Evolutionary conservation across 352 stramenopile genomes (phyloP).

Genomic region (Phytophthora pisi): DNA sequence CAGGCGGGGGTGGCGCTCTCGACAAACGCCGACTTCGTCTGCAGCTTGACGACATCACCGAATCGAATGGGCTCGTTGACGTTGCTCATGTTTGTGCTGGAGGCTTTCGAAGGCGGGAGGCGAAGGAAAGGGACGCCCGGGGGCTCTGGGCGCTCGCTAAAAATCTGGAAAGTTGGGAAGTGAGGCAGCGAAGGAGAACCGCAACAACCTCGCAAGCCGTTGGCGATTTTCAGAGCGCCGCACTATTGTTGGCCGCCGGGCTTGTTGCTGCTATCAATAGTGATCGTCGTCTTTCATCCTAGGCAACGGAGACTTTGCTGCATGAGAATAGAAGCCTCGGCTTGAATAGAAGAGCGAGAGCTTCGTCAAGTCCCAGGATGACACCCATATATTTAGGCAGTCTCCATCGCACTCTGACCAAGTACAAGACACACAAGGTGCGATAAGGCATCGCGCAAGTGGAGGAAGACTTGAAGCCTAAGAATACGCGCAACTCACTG

Average conservation of each 20-base stretch:
- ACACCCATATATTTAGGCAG: conserved; percentile 13
- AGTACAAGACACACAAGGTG: conserved; percentile 2
- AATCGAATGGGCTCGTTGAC: conserved; percentile 48
- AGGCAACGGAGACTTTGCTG: neutral
- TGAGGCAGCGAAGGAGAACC: conserved; percentile 12
- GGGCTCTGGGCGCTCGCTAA: conserved; percentile 16
- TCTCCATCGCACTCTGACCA: conserved; percentile 2
- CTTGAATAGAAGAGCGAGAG: neutral
- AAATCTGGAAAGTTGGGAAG: conserved; percentile 38
- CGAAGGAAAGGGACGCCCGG: neutral
- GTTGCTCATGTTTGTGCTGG: conserved; percentile 30
- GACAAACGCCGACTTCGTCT: conserved; percentile 43
- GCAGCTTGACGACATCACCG: conserved; percentile 59
- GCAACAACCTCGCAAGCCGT: conserved; percentile 11
- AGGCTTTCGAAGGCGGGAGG: conserved; percentile 3
- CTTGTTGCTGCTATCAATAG: conserved; percentile 32
- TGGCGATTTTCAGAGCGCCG: conserved; percentile 6
- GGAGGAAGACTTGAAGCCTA: neutral
- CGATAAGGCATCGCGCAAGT: neutral
- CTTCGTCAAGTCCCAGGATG: conserved; percentile 11
- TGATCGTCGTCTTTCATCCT: neutral
- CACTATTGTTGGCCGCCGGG: conserved; percentile 20
- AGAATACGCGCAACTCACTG: neutral
- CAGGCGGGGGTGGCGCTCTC: conserved; percentile 14
- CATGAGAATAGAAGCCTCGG: conserved; percentile 1